These are phyloP conservation scores for Roridomyces roridus DNA, from an alignment of 768 basidiomycete genomes.

Conservation along the genomic window DNA sequence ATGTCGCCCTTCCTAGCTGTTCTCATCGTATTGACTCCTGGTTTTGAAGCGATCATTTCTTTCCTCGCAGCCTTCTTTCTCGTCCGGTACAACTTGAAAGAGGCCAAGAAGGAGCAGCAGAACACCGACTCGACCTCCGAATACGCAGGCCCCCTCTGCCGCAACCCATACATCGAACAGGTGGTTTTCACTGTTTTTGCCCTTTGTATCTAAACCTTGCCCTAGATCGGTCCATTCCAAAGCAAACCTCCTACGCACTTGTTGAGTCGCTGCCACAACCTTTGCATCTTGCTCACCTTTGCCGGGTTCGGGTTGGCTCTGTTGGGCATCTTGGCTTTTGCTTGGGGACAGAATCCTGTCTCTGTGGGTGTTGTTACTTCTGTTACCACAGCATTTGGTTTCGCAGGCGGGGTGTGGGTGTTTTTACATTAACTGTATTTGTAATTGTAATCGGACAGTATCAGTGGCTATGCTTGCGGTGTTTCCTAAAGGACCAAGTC, in stretches of 20 bases:
- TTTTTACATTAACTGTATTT: conserved; percentile 1
- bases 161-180: not conserved
- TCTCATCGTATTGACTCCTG: too few relatives aligned
- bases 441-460: not conserved
- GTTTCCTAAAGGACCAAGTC: too few relatives aligned
- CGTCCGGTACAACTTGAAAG: conserved; percentile 58
- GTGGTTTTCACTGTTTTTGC: too few relatives aligned
- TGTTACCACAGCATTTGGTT: conserved; percentile 2
- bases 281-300: conserved; percentile 53
- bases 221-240: conserved; percentile 54
- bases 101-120: conserved; percentile 55
- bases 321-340: conserved; percentile 54
- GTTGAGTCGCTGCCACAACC: conserved; percentile 52
- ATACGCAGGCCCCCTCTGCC: too few relatives aligned
- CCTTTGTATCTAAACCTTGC: too few relatives aligned
- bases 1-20: conserved; percentile 12
- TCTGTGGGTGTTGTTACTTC: conserved; percentile 44
- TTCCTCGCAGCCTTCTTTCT: conserved; percentile 65
- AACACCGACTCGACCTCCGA: conserved; percentile 39
- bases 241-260: conserved; percentile 49
- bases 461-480: too few relatives aligned
- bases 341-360: conserved; percentile 54
- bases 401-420: conserved; percentile 11
- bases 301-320: conserved; percentile 59
- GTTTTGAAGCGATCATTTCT: conserved; percentile 41